Percentiles rank a stretch among this genome's conserved stretches.
These are phyloP conservation scores for Saccharomyces hybrid DNA, from an alignment of 1,139 yeast species.

Conservation along the genomic window DNA sequence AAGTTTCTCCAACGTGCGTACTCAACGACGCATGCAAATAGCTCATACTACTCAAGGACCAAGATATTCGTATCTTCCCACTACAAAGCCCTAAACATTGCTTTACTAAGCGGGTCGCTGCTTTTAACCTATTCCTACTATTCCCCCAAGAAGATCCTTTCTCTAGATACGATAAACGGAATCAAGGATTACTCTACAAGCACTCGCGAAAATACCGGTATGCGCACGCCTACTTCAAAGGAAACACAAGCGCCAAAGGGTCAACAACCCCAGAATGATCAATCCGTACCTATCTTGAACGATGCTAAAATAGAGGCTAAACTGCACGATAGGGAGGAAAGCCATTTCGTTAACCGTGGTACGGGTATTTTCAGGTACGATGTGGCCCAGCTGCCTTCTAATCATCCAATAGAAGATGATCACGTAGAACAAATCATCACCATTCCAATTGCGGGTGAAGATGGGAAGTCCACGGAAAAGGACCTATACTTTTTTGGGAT, in stretches of 20 bases:
- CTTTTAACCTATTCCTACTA: slow-evolving; percentile 19
- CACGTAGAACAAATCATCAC: slow-evolving; percentile 80
- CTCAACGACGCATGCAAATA: not conserved
- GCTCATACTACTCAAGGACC: not conserved
- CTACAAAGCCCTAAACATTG: slow-evolving; percentile 13
- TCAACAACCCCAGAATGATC: not conserved
- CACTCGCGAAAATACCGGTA: not conserved
- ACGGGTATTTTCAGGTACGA: slow-evolving; percentile 92
- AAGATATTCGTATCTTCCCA: slow-evolving; percentile 6
- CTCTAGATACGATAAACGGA: slow-evolving; percentile 18
- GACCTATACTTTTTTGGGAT: slow-evolving; percentile 96
- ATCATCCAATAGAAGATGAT: slow-evolving; percentile 92
- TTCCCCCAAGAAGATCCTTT: slow-evolving; percentile 12
- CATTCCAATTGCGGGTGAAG: slow-evolving; percentile 49
- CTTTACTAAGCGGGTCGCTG: slow-evolving; percentile 17
- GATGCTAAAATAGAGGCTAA: slow-evolving; percentile 69
- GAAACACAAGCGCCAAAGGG: not conserved
- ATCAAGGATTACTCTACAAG: slow-evolving; percentile 16
- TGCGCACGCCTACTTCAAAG: not conserved
- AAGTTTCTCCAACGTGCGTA: not conserved
- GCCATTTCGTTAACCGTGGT: slow-evolving; percentile 71
- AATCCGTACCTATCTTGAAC: slow-evolving; percentile 36
- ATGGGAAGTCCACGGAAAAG: slow-evolving; percentile 36
- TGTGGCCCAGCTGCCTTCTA: slow-evolving; percentile 80
- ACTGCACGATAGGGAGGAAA: slow-evolving; percentile 70